phyloP scores from a whole-genome alignment of 257 asterid genomes.

The Paulownia fortunei region DNA sequence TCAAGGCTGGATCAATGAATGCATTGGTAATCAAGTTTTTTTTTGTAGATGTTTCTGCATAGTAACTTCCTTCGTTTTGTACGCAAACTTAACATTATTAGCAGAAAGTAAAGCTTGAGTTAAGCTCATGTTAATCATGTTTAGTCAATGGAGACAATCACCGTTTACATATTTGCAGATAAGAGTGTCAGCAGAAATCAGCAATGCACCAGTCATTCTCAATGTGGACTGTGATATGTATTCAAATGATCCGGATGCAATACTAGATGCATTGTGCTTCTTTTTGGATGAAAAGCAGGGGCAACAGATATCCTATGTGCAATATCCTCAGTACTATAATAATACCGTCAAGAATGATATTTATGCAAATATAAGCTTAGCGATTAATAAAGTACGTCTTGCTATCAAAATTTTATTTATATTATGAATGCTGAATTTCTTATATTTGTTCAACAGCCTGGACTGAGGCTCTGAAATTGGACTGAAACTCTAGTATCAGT shows the following conservation, averaged over 20 bases:
- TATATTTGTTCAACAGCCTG: too few relatives aligned
- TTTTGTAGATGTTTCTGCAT: too few relatives aligned
- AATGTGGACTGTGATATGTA: constrained; percentile 95
- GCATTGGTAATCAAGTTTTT: constrained; percentile 43
- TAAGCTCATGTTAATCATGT: not conserved
- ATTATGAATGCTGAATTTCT: too few relatives aligned
- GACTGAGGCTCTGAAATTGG: too few relatives aligned
- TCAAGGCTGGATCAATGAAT: constrained; percentile 69
- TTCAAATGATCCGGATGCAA: constrained; percentile 69
- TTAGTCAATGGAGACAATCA: not conserved
- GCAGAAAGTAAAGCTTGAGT: not conserved
- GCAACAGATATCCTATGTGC: constrained; percentile 53
- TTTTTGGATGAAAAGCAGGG: constrained; percentile 73
- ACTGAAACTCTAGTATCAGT: too few relatives aligned
- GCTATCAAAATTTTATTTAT: not conserved
- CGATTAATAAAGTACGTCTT: constrained; percentile 41
- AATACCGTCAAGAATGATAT: constrained; percentile 60
- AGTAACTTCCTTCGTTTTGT: not conserved
- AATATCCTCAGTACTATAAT: constrained; percentile 62
- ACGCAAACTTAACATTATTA: not conserved
- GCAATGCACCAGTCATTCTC: constrained; percentile 81
- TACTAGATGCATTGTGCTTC: constrained; percentile 74
- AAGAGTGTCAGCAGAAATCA: constrained; percentile 76
- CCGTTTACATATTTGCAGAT: constrained; percentile 46
- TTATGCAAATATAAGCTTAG: constrained; percentile 44